Base-by-base conservation (phyloP, 2,329 filamentous ascomycete genomes). In the Nigrospora osmanthi region DNA sequence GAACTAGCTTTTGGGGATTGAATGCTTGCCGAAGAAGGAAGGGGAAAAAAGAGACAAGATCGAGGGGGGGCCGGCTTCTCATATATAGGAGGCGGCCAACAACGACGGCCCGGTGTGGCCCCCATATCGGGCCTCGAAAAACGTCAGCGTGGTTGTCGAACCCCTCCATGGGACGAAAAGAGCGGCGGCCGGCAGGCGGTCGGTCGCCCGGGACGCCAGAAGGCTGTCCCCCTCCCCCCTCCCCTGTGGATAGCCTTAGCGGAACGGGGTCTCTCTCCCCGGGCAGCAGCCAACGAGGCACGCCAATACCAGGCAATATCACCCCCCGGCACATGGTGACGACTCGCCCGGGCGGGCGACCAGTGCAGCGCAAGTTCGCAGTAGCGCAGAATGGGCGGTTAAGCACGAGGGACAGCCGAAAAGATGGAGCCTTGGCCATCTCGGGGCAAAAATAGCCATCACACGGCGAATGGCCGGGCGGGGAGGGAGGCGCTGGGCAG, bases 11-110 rank as follows among this genome's bases (percentile, higher is more conserved):
- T 72, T 61, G 65, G 63, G 57, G 60, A 69, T 74, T 74, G 66
- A 72, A 60, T 70, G 71, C 81, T 85, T 85, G 82, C 81, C 83
- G 73, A 73, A 73, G 80, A 79, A 58, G 68, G 67, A 64, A 70
- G 69, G 55, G 55, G 65, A 66, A 67, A 67, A 59, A 60, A 57
- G 62, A 58, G 54, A 57, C 60, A 56, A 58, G 56, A 55, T 58
- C 59, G 58, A 61, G 61, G 60, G 59, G 59, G 60, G 60, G 61
- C 56, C 56, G 53, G 55, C 56, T 58, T 54, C 48, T 72, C 70
- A 70, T 48, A 48, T 48, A 48, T 69, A 63, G 53, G 47, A 54
- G 55, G 57, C 49, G 60, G 61, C 58, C 58, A 54, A 52, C 54
- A 56, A 55, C 52, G 48, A 54, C 58, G 57, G 58, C 54, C n/a